Conservation (phyloP, 371 early-diverging fungal genomes). For the Syncephalis fuscata region DNA sequence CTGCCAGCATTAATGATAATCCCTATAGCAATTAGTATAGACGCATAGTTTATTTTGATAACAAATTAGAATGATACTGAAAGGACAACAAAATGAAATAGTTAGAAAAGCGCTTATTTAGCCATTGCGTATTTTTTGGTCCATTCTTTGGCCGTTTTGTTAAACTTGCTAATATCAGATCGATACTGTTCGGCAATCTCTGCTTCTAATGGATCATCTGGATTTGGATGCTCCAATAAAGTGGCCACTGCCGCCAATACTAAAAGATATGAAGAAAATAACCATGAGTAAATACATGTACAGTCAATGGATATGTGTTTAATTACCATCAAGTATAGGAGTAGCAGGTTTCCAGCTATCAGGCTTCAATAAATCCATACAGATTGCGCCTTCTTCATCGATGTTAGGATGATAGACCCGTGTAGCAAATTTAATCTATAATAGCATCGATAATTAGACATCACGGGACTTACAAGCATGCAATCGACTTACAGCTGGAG, state of each 20-base stretch:
- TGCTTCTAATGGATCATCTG: slow-evolving; percentile 77
- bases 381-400: slow-evolving; percentile 67
- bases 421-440: slow-evolving; percentile 65
- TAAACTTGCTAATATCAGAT: slow-evolving; percentile 51
- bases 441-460: neutral
- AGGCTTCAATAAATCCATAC: slow-evolving; percentile 56
- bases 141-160: slow-evolving; percentile 64
- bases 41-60: too few species aligned
- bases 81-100: too few species aligned
- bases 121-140: slow-evolving; percentile 47
- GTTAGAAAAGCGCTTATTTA: too few species aligned
- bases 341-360: slow-evolving; percentile 92
- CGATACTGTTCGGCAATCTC: slow-evolving; percentile 71
- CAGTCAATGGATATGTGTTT: neutral
- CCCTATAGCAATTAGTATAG: too few species aligned
- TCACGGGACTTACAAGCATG: neutral
- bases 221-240: slow-evolving; percentile 72
- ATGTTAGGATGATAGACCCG: slow-evolving; percentile 91
- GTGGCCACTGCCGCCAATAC: slow-evolving; percentile 51
- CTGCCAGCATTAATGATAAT: too few species aligned
- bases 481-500: slow-evolving; percentile 44
- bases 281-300: neutral
- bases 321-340: slow-evolving; percentile 29
- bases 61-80: too few species aligned
- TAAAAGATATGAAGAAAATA: slow-evolving; percentile 8